Evolutionary conservation across 108 stramenopile species (phyloP).

Genomic region (Cyclotella baltica): DNA sequence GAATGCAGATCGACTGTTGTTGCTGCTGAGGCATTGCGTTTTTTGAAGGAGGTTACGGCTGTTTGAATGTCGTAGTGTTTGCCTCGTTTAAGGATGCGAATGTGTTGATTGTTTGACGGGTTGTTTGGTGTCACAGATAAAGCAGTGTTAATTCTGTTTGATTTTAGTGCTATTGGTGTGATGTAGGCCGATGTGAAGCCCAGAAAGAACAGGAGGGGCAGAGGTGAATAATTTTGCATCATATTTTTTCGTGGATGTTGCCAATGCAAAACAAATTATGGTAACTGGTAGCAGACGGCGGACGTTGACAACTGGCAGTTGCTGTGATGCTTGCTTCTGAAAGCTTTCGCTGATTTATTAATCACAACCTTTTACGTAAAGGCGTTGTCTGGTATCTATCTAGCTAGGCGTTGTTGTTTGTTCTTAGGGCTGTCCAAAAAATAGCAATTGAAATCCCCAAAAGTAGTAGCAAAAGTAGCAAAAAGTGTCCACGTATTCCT

Average conservation of each 20-base stretch:
- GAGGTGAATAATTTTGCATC: neutral
- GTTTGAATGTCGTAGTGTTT: slow-evolving; percentile 67
- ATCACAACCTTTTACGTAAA: no score
- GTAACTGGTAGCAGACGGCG: neutral
- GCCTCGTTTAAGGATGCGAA: slow-evolving; percentile 52
- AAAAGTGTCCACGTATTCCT: no score
- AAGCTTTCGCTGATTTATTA: no score
- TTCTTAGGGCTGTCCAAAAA: no score
- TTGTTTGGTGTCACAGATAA: neutral
- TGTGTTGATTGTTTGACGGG: slow-evolving; percentile 2
- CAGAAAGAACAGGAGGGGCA: neutral
- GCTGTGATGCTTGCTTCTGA: no score
- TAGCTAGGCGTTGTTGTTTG: no score
- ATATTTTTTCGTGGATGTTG: neutral
- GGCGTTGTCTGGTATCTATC: no score
- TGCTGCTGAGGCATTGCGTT: neutral
- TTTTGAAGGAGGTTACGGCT: slow-evolving; percentile 67
- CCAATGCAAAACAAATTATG: neutral
- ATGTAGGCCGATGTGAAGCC: slow-evolving; percentile 3
- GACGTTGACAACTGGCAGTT: neutral
- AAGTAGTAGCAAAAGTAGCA: no score
- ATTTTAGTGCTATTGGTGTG: neutral
- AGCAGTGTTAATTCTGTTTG: no score
- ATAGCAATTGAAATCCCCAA: no score
- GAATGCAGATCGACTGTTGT: slow-evolving; percentile 72